Conservation (phyloP, 257 asterid genomes). For the Hygrophila difformis region DNA sequence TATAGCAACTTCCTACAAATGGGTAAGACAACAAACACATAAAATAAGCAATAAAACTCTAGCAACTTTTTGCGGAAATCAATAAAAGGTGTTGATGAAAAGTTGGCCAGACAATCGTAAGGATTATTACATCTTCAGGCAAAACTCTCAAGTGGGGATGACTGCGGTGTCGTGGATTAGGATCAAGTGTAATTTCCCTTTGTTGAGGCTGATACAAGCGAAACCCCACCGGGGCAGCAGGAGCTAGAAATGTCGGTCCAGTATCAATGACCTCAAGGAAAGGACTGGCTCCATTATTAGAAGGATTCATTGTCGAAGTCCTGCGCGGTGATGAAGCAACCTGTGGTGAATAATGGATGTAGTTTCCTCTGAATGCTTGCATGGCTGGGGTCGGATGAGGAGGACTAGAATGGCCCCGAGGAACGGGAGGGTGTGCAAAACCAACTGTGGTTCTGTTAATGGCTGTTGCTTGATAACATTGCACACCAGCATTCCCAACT, state of each 20-base stretch:
- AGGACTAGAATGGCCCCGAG: slow-evolving; percentile 29
- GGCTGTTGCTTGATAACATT: slow-evolving; percentile 31
- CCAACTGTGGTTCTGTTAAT: slow-evolving; percentile 22
- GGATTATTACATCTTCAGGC: slow-evolving; percentile 59
- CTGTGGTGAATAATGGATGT: slow-evolving; percentile 28
- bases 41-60: slow-evolving; percentile 1
- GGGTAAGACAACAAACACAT: not conserved
- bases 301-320: slow-evolving; percentile 22
- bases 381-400: slow-evolving; percentile 34
- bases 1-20: slow-evolving; percentile 56
- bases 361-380: slow-evolving; percentile 38
- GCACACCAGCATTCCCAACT: slow-evolving; percentile 31
- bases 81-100: too few relatives aligned
- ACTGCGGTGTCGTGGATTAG: slow-evolving; percentile 36
- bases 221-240: slow-evolving; percentile 47
- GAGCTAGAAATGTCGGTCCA: slow-evolving; percentile 41
- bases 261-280: slow-evolving; percentile 40
- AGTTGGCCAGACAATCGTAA: too few relatives aligned
- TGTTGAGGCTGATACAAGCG: slow-evolving; percentile 45
- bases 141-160: slow-evolving; percentile 62
- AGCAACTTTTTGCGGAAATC: too few relatives aligned
- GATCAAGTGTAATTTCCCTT: slow-evolving; percentile 44
- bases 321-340: slow-evolving; percentile 30
- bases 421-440: slow-evolving; percentile 30
- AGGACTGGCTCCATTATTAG: slow-evolving; percentile 25